Base-by-base conservation (phyloP, 2,329 filamentous ascomycete genomes). In the Helotiales sp. region DNA sequence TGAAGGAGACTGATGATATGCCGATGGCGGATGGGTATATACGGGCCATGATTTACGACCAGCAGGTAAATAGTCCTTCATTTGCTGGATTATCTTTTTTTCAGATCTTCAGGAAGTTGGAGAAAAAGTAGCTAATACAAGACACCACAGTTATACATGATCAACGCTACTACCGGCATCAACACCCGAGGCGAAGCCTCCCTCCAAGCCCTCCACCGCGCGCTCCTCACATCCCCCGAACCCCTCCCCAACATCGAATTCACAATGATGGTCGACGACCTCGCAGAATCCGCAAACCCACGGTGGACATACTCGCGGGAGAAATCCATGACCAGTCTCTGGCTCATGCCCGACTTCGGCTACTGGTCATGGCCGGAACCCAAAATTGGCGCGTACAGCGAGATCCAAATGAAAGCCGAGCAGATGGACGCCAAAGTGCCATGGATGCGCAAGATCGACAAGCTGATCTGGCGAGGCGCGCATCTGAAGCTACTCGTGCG, bases 181-280 rank as follows among this genome's bases (percentile, higher is more conserved):
- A 72, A 73, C 45, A 55, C 63, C 15, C 77, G 78, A 20, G 71
- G 72, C 6, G 73, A 76, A 15, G 76, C 77, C 6, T 74, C 74
- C 17, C 73, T 81, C 2, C 73, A 77, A 58, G 73, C 77, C 28
- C 75, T 80, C 58, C 70, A 80, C 65, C 75, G 78, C 47, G 77
- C 78, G 4, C 73, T 80, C 20, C 65, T 73, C 8, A 73, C 78
- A 2, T 77, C 74, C n/a, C 77, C 75, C 4, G 45, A 63, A 17
- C 73, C 72, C 0, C 67, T 80, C 2, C 79, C 79, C 1, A 76
- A 79, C 61, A 76, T 79, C 68, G 78, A 80, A 55, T 80, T 80
- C 68, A 73, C 76, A 7, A 75, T 81, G 55, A 57, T 66, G 40
- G 71, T 77, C 11, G 69, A 71, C 1, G 74, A 75, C 37, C 70